Evolutionary conservation across 768 basidiomycete genomes (phyloP).

Genomic region (Daedalea quercina): DNA sequence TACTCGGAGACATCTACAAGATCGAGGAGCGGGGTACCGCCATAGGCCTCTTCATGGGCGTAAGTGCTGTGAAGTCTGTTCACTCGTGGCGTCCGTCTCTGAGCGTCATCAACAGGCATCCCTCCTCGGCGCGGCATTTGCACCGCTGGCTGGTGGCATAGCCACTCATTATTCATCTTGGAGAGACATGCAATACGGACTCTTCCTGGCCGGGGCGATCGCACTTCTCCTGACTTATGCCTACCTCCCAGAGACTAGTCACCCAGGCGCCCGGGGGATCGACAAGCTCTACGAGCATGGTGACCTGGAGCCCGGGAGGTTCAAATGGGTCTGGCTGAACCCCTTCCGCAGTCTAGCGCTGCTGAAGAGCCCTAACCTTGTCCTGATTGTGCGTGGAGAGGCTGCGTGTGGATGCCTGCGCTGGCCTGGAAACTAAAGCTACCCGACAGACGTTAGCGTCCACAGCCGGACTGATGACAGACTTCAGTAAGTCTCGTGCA

Average conservation of each 20-base stretch:
- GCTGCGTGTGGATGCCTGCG: background rate
- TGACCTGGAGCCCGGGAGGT: constrained; percentile 7
- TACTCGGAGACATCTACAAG: constrained; percentile 61
- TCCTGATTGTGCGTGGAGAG: constrained; percentile 39
- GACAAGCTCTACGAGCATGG: constrained; percentile 30
- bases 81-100: background rate
- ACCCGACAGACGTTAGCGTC: constrained; percentile 38
- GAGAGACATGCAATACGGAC: constrained; percentile 46
- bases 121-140: constrained; percentile 54
- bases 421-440: background rate
- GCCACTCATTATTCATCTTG: constrained; percentile 59
- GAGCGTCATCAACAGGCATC: constrained; percentile 29
- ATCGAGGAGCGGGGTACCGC: constrained; percentile 55
- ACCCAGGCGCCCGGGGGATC: constrained; percentile 49
- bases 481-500: constrained; percentile 30
- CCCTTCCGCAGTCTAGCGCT: constrained; percentile 46
- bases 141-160: constrained; percentile 52
- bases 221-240: constrained; percentile 33
- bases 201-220: constrained; percentile 36
- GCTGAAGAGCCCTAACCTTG: constrained; percentile 53
- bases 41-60: constrained; percentile 53
- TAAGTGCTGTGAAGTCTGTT: constrained; percentile 16
- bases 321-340: constrained; percentile 43
- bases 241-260: constrained; percentile 62
- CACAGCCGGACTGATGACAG: constrained; percentile 19